These are phyloP conservation scores for Rhizoclosmatium globosum DNA, from an alignment of 192 early-diverging fungal species.

Conservation along the genomic window DNA sequence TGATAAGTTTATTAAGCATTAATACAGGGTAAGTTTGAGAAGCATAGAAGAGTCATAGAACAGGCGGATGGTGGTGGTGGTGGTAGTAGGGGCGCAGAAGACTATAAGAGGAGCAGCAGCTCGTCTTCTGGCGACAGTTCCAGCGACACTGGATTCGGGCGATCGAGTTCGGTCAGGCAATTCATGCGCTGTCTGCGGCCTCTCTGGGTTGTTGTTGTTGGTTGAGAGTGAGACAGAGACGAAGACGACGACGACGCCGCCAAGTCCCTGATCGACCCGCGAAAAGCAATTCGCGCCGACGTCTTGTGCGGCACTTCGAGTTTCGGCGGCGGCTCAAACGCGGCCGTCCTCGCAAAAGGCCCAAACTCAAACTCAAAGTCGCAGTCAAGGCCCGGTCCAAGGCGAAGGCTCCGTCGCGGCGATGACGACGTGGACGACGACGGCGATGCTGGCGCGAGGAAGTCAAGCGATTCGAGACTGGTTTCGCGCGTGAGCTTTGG, in stretches of 20 bases:
- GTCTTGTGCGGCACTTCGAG: too few species aligned
- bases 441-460: too few species aligned
- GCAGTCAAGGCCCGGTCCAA: neutral
- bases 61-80: too few species aligned
- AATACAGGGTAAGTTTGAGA: too few species aligned
- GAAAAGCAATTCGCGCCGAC: neutral
- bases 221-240: neutral
- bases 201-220: neutral
- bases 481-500: neutral
- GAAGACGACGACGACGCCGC: neutral
- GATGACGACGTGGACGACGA: neutral
- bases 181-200: neutral
- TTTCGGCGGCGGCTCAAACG: too few species aligned
- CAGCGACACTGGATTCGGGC: neutral
- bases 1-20: too few species aligned
- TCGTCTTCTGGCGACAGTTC: neutral
- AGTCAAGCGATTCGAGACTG: neutral
- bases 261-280: neutral
- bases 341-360: neutral
- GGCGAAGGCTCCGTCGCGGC: neutral
- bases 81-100: too few species aligned
- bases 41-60: too few species aligned
- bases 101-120: neutral
- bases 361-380: neutral
- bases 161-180: slow-evolving; percentile 13